A percentile compares a stretch with the other conserved stretches of the same genome.
Evolutionary conservation across 495 filamentous ascomycete species (phyloP).

Genomic region (Darksidea phi): DNA sequence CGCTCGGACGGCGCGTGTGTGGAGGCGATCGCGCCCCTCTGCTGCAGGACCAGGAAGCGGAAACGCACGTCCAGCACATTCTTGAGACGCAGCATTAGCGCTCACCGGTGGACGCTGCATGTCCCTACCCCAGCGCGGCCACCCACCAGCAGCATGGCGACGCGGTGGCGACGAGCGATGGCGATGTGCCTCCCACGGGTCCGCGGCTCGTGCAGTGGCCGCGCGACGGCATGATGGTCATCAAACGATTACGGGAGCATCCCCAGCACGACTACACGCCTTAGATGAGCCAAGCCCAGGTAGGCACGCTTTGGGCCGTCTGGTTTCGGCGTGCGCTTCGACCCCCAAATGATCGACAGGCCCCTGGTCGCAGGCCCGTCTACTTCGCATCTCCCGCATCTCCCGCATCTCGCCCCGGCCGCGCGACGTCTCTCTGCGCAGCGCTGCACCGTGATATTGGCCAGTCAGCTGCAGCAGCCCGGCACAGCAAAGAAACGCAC

Average conservation of each 20-base stretch:
- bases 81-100: constrained; percentile 27
- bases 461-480: too few species aligned
- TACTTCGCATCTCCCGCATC: not conserved
- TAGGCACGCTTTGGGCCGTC: constrained; percentile 11
- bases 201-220: constrained; percentile 1
- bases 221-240: constrained; percentile 20
- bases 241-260: not conserved
- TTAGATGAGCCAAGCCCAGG: constrained; percentile 21
- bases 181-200: constrained; percentile 1
- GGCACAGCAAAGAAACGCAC: too few species aligned
- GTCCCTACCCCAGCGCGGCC: too few species aligned
- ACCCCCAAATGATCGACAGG: constrained; percentile 20
- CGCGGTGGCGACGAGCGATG: too few species aligned
- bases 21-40: not conserved
- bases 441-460: too few species aligned
- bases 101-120: too few species aligned
- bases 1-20: not conserved
- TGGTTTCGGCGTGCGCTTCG: constrained; percentile 18
- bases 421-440: too few species aligned
- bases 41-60: constrained; percentile 14
- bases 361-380: constrained; percentile 1
- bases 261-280: not conserved
- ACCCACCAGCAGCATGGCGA: too few species aligned
- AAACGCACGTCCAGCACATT: constrained; percentile 23
- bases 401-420: not conserved